phyloP scores from a whole-genome alignment of 495 filamentous ascomycete species.

The Podospora conica region DNA sequence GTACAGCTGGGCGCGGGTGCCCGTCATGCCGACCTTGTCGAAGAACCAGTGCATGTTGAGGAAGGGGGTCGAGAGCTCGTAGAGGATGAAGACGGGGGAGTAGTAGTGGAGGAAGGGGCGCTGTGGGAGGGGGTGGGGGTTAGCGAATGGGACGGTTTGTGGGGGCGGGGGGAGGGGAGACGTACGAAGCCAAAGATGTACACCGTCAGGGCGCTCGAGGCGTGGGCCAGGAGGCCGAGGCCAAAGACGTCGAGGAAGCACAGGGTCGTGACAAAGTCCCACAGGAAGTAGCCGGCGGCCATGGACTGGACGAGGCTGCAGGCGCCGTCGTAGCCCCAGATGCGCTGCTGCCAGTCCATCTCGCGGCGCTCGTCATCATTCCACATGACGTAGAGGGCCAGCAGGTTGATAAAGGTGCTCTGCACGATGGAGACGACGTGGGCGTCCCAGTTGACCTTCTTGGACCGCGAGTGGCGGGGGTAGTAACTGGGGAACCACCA shows the following conservation, averaged over 20 bases:
- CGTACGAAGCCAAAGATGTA: conserved; percentile 90
- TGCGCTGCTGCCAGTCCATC: conserved; percentile 68
- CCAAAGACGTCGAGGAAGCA: conserved; percentile 76
- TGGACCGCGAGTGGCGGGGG: conserved; percentile 55
- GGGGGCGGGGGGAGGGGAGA: conserved; percentile 21
- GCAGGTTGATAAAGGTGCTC: conserved; percentile 65
- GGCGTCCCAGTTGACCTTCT: conserved; percentile 89
- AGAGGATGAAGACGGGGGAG: conserved; percentile 85
- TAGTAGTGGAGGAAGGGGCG: conserved; percentile 93
- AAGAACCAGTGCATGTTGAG: conserved; percentile 99
- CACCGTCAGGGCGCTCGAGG: conserved; percentile 73
- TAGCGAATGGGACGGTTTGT: background rate
- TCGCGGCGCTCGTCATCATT: conserved; percentile 65
- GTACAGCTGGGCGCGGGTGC: conserved; percentile 69
- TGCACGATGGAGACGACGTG: conserved; percentile 93
- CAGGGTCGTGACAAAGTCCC: conserved; percentile 75
- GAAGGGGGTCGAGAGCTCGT: conserved; percentile 91
- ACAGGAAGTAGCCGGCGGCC: conserved; percentile 92
- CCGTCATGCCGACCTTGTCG: conserved; percentile 94
- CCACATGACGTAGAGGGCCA: conserved; percentile 81
- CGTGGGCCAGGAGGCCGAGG: conserved; percentile 82
- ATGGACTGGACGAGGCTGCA: conserved; percentile 76
- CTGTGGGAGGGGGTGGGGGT: conserved; percentile 37
- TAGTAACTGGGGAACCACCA: conserved; percentile 68
- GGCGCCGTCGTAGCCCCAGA: conserved; percentile 86